Base-by-base conservation (phyloP, 305 asterid genomes). In the Lippia alba region DNA sequence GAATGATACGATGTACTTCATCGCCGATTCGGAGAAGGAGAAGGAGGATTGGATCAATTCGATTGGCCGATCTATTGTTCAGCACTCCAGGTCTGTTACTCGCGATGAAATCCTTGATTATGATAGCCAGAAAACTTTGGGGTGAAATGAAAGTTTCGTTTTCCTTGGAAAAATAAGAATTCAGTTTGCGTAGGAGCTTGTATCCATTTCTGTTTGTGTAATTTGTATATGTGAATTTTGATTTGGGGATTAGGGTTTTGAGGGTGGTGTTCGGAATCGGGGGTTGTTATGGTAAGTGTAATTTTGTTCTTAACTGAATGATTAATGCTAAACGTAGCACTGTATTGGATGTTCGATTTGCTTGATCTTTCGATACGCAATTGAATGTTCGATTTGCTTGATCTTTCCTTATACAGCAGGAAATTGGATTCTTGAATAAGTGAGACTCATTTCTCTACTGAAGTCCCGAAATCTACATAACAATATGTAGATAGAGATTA, bases 81-180 rank as follows among this genome's bases (percentile, higher is more conserved):
- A 94, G 91, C 94, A 83, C 73, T 94, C 99, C 14, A 86, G 97
- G 85, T 94, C 98, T 8, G 91, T 94, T 74, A 90, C 97, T 11
- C 84, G 80, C 76, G 65, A 82, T 64, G 99, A 94, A 73, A 81
- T 94, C 73, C 88, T 92, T 24, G 98, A 94, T 78, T 94, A 94
- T 56, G 96, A 88, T 76, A 80, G 84, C 88, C 87, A 83, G 78
- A 87, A 83, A 71, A 80, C 66, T 66, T 71, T 24, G 39, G 72
- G 73, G 45, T 57, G 45, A n/a, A 9, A 55, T 57, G 45, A n/a
- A 9, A 55, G 12, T 48, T 69, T 40, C 56, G 17, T 58, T 20
- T 30, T 16, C 6, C n/a, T 17, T 45, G 12, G 2, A 20, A 15
- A n/a, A 58, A 20, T 51, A 51, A 56, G 34, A 6, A 55, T 55